Evolutionary conservation across 768 basidiomycete genomes (phyloP).

Genomic region (Asterophora lycoperdoides): DNA sequence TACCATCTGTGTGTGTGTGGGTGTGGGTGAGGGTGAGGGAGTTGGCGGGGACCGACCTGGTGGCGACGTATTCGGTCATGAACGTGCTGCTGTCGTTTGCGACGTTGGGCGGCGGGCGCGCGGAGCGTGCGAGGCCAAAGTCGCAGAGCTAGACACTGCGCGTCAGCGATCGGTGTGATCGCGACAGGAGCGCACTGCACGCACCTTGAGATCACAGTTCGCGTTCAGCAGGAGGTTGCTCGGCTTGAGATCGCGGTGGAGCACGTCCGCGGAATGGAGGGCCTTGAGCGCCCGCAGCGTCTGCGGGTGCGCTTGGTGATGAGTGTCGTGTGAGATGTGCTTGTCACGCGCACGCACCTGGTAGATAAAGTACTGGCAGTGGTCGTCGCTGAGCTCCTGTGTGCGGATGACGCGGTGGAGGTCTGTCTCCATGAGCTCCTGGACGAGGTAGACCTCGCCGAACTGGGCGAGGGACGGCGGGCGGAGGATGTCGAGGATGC

Average conservation of each 20-base stretch:
- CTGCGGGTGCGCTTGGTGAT: too few relatives aligned
- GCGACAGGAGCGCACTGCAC: too few relatives aligned
- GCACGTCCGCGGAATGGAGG: constrained; percentile 89
- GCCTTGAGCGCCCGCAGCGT: constrained; percentile 93
- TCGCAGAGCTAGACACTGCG: constrained; percentile 71
- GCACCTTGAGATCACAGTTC: constrained; percentile 92
- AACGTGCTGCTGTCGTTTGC: constrained; percentile 75
- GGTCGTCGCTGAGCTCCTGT: constrained; percentile 90
- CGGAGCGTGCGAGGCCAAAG: constrained; percentile 83
- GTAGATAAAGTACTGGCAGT: constrained; percentile 97
- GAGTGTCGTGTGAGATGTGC: too few relatives aligned
- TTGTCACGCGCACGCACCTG: constrained; percentile 63
- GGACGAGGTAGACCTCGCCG: constrained; percentile 69
- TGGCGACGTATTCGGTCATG: constrained; percentile 95
- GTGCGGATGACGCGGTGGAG: constrained; percentile 95
- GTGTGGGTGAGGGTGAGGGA: background rate
- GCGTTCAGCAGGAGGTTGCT: constrained; percentile 94
- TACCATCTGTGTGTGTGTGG: constrained; percentile 72
- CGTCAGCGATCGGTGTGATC: too few relatives aligned
- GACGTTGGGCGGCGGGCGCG: constrained; percentile 66
- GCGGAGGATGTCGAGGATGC: constrained; percentile 89
- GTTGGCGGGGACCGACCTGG: constrained; percentile 47
- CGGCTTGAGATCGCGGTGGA: constrained; percentile 94
- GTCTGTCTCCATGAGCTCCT: constrained; percentile 89
- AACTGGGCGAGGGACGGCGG: constrained; percentile 74